Evolutionary conservation across 768 basidiomycete genomes (phyloP).

Genomic region (Epithele typhae): DNA sequence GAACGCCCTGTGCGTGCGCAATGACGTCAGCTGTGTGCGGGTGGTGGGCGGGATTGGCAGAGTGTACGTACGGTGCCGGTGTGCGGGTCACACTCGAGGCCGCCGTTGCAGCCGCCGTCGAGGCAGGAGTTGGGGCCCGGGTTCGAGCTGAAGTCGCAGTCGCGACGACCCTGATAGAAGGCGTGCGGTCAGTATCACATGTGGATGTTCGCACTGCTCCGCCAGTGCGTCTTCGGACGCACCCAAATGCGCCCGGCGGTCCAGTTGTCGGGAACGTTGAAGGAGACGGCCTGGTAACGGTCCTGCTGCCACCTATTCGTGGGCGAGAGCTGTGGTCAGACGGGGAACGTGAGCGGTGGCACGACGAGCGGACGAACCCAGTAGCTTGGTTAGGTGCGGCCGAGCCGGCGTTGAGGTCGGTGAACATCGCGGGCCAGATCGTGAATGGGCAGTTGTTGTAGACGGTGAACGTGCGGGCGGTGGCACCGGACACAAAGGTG

Average conservation of each 20-base stretch:
- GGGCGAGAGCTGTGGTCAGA: not conserved
- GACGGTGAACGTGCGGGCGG: constrained; percentile 33
- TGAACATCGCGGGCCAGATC: constrained; percentile 35
- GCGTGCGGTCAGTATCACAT: too few relatives aligned
- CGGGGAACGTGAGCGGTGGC: not conserved
- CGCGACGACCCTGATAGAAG: constrained; percentile 35
- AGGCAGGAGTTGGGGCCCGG: constrained; percentile 27
- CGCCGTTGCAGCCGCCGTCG: constrained; percentile 39
- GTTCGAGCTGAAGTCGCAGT: constrained; percentile 31
- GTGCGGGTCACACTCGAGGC: constrained; percentile 31
- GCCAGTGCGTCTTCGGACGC: too few relatives aligned
- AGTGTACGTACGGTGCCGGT: constrained; percentile 31
- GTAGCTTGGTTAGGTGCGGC: constrained; percentile 27
- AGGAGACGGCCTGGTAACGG: constrained; percentile 23
- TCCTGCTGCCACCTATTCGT: constrained; percentile 25
- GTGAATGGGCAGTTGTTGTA: constrained; percentile 39
- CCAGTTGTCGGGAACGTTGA: constrained; percentile 39
- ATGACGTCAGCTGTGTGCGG: too few relatives aligned
- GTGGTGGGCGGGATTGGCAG: not conserved
- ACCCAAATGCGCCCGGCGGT: constrained; percentile 37
- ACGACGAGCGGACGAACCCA: constrained; percentile 18
- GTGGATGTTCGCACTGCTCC: too few relatives aligned
- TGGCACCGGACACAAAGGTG: constrained; percentile 6
- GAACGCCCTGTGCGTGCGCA: constrained; percentile 30
- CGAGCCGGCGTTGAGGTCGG: constrained; percentile 28